phyloP scores from a whole-genome alignment of 129 eudicot genomes.

The Tagetes erecta region DNA sequence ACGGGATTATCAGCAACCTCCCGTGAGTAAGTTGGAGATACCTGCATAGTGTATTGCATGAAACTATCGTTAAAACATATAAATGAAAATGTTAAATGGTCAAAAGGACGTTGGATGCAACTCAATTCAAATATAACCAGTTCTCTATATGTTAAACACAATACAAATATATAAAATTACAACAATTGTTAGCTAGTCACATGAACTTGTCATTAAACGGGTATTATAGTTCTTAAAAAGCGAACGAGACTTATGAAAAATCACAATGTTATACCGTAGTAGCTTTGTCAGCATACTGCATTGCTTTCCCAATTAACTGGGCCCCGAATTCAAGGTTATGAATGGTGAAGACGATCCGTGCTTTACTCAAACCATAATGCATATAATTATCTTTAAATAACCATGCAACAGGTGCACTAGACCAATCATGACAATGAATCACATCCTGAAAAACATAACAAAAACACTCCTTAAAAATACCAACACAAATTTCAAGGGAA shows the following conservation, averaged over 20 bases:
- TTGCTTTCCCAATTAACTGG: slow-evolving; percentile 71
- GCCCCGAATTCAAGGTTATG: slow-evolving; percentile 99
- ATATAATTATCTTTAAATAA: slow-evolving; percentile 78
- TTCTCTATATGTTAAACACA: too few relatives aligned
- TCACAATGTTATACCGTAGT: slow-evolving; percentile 69
- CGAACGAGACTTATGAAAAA: background rate
- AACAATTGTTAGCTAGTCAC: too few relatives aligned
- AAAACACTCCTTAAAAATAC: slow-evolving; percentile 13
- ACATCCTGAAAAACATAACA: slow-evolving; percentile 64
- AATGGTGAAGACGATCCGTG: slow-evolving; percentile 87
- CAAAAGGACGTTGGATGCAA: too few relatives aligned
- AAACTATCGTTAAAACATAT: background rate
- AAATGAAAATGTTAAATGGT: too few relatives aligned
- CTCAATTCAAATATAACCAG: too few relatives aligned
- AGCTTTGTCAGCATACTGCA: slow-evolving; percentile 85
- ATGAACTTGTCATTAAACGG: too few relatives aligned
- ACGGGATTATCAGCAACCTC: slow-evolving; percentile 85
- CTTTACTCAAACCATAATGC: slow-evolving; percentile 87
- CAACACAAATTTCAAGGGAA: background rate
- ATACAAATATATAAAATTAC: too few relatives aligned
- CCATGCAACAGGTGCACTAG: slow-evolving; percentile 99
- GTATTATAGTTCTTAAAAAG: background rate
- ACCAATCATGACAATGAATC: slow-evolving; percentile 98
- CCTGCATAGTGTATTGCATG: slow-evolving; percentile 47
- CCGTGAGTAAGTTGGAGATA: slow-evolving; percentile 84